phyloP scores from a whole-genome alignment of 1,139 yeast species.

The Wickerhamiella infanticola region DNA sequence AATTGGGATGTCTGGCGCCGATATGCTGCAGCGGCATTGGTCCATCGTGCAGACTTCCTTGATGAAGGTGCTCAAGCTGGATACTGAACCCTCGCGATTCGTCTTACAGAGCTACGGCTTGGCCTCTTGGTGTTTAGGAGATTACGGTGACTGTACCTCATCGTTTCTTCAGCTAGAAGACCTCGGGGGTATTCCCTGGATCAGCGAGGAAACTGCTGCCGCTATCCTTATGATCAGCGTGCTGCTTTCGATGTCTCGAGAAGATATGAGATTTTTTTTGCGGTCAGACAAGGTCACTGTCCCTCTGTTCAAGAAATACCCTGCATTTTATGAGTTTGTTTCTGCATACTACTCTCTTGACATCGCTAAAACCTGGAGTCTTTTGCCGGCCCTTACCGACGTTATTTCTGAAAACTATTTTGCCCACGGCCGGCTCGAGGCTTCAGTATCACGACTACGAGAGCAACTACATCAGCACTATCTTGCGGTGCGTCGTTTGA shows the following conservation, averaged over 20 bases:
- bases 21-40: conserved; percentile 8
- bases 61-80: background rate
- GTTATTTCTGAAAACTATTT: background rate
- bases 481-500: background rate
- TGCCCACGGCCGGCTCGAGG: background rate
- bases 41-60: conserved; percentile 2
- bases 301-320: conserved; percentile 1
- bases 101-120: conserved; percentile 5
- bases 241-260: conserved; percentile 4
- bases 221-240: conserved; percentile 2
- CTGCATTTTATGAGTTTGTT: background rate
- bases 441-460: background rate
- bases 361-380: conserved; percentile 2
- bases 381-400: background rate
- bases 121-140: conserved; percentile 7
- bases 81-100: background rate
- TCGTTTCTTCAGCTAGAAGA: conserved; percentile 4
- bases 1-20: conserved; percentile 5
- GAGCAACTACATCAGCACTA: background rate
- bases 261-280: conserved; percentile 3
- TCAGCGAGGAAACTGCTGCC: background rate
- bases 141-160: conserved; percentile 6
- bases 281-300: background rate
- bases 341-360: conserved; percentile 1
- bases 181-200: background rate